These are phyloP conservation scores for Tricholoma flavovirens DNA, from an alignment of 768 basidiomycete species.

Conservation along the genomic window DNA sequence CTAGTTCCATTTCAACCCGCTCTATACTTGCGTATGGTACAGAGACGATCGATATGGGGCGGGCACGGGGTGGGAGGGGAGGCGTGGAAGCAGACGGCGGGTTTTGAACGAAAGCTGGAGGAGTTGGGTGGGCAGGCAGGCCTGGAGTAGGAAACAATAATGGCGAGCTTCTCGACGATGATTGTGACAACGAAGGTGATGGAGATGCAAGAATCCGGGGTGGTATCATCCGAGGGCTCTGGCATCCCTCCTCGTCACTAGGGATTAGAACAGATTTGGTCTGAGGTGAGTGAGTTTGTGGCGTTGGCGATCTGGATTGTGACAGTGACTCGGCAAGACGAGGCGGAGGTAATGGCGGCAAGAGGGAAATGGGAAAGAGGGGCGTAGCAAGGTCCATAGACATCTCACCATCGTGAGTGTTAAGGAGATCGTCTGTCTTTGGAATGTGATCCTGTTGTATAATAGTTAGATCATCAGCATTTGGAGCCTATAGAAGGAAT, in stretches of 20 bases:
- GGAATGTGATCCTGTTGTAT: neutral
- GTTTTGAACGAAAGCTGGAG: neutral
- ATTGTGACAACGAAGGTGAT: neutral
- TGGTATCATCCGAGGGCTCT: slow-evolving; percentile 1
- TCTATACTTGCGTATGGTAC: neutral
- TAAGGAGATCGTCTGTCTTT: slow-evolving; percentile 18
- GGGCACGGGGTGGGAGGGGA: neutral
- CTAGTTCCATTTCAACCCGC: neutral
- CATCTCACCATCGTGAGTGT: slow-evolving; percentile 31
- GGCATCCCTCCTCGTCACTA: neutral
- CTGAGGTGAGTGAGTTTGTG: neutral
- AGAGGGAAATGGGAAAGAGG: slow-evolving; percentile 28
- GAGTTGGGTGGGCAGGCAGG: neutral
- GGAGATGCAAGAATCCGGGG: slow-evolving; percentile 1
- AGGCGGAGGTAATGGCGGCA: neutral
- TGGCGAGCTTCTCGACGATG: neutral
- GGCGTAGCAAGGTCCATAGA: slow-evolving; percentile 52
- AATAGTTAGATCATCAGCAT: neutral
- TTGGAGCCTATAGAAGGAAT: neutral
- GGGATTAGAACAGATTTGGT: neutral
- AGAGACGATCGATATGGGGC: neutral
- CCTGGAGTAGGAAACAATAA: neutral
- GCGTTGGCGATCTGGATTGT: neutral
- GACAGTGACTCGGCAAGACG: neutral
- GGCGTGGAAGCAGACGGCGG: neutral